These are phyloP conservation scores for Thinopyrum obtusiflorum DNA, from an alignment of 202 grass and related monocot genomes.

Conservation along the genomic window DNA sequence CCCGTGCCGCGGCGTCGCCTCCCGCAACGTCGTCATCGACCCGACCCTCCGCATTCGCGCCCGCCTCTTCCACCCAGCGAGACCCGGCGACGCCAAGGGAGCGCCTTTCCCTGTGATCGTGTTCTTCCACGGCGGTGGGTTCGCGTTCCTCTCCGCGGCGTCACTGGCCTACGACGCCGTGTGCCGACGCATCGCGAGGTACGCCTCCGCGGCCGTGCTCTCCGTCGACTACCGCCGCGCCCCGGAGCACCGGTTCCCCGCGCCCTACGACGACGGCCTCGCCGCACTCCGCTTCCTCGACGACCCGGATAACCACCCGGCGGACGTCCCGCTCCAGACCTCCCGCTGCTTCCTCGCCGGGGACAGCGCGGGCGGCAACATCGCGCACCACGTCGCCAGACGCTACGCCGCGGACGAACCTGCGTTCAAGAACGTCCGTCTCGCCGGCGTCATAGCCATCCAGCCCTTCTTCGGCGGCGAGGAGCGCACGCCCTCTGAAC, in stretches of 20 bases:
- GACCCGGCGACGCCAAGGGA: neutral
- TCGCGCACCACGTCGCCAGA: too few relatives aligned
- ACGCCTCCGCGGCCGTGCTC: constrained; percentile 36
- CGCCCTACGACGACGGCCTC: constrained; percentile 69
- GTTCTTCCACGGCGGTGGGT: constrained; percentile 91
- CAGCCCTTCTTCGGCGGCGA: constrained; percentile 78
- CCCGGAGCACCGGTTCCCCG: constrained; percentile 61
- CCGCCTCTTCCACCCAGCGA: constrained; percentile 40
- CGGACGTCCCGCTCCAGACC: constrained; percentile 27
- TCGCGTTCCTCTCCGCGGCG: constrained; percentile 60
- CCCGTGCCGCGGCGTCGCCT: constrained; percentile 49
- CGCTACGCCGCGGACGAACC: neutral
- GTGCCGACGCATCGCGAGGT: constrained; percentile 48
- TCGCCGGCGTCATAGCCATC: constrained; percentile 57
- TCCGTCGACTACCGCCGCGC: constrained; percentile 77
- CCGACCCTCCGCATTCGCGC: constrained; percentile 20
- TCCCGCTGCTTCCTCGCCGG: neutral
- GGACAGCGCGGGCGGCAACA: too few relatives aligned
- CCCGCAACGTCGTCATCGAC: constrained; percentile 46
- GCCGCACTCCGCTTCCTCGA: constrained; percentile 69
- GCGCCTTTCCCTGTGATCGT: constrained; percentile 46
- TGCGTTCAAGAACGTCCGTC: constrained; percentile 32
- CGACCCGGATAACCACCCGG: constrained; percentile 33
- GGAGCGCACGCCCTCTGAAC: constrained; percentile 54
- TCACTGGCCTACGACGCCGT: constrained; percentile 50